Base-by-base conservation (phyloP, 352 stramenopile species). In the Thalassiosira exigua region DNA sequence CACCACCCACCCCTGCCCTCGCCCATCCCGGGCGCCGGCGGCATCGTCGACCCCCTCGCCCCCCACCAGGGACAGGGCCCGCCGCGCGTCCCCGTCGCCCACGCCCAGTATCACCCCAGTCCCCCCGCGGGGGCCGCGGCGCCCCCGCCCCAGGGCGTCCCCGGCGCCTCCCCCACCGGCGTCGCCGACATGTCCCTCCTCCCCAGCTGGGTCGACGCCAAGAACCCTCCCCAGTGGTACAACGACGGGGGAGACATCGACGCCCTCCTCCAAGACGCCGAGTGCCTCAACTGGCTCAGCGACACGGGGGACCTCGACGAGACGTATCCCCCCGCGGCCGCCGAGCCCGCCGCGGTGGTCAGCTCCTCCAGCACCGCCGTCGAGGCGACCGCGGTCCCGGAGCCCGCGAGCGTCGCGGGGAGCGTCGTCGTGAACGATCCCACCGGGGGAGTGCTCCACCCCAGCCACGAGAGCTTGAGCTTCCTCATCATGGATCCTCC, bases 161-260 rank as follows among this genome's bases (percentile, higher is more conserved):
- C 82, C 21, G 85, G 89, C 48, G 56, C 79, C 3, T 89, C 77
- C 11, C 87, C 87, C 39, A 91, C 85, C 19, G 82, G 87, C 33
- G 87, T 93, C 19, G 41, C 71, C 21, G 88, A 93, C 53, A 59
- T 87, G 30, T 51, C 75, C 3, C 42, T 82, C 14, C 90, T 87
- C 48, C 83, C 88, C 19, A 66, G 57, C 11, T 93, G 87, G 87
- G 84, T 87, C 1, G 85, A 92, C 75, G 62, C 60, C 62, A 90
- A 90, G 41, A 86, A 92, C n/a, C 75, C 82, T 46, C 88, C 88
- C 27, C 73, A 78, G 4, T 93, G 88, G 88, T 93, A 93, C 57
- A 69, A 81, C 17, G 87, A 92, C 51, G 88, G 88, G 42, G 60
- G 58, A 7, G 88, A 93, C 68, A 86, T 93, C 33, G 88, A 93